Conservation (phyloP, 2,329 filamentous ascomycete species). For the Scytalidium lignicola region DNA sequence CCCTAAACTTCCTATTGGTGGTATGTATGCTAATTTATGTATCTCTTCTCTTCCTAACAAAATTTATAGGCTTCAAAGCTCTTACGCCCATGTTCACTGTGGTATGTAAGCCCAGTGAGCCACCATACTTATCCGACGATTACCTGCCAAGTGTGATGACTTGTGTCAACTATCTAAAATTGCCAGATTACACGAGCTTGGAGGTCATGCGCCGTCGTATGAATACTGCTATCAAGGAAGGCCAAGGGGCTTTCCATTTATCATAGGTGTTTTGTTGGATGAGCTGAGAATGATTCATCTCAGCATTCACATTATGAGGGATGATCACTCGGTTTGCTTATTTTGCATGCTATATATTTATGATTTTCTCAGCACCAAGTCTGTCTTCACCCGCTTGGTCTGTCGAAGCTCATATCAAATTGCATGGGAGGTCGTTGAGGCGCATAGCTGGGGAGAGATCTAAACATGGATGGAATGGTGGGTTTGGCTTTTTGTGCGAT, state of each 20-base stretch:
- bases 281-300: constrained; percentile 5
- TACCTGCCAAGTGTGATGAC: constrained; percentile 99
- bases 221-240: constrained; percentile 83
- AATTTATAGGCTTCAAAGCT: constrained; percentile 78
- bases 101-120: constrained; percentile 96
- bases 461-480: constrained; percentile 8
- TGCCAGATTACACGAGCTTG: constrained; percentile 85
- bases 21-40: constrained; percentile 48
- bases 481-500: constrained; percentile 14
- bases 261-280: constrained; percentile 48
- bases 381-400: constrained; percentile 9
- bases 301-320: not conserved
- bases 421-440: constrained; percentile 31
- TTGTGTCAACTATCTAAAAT: constrained; percentile 97
- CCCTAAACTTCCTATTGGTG: constrained; percentile 95
- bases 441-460: constrained; percentile 20
- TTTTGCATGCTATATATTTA: constrained; percentile 22
- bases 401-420: constrained; percentile 21
- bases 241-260: constrained; percentile 95
- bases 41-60: constrained; percentile 26
- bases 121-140: constrained; percentile 89
- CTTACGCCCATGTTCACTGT: constrained; percentile 98
- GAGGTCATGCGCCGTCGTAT: constrained; percentile 74
- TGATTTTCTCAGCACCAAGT: constrained; percentile 11
- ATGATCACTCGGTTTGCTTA: not conserved